Conservation (phyloP, 2,329 filamentous ascomycete species). For the Xylariales sp. region DNA sequence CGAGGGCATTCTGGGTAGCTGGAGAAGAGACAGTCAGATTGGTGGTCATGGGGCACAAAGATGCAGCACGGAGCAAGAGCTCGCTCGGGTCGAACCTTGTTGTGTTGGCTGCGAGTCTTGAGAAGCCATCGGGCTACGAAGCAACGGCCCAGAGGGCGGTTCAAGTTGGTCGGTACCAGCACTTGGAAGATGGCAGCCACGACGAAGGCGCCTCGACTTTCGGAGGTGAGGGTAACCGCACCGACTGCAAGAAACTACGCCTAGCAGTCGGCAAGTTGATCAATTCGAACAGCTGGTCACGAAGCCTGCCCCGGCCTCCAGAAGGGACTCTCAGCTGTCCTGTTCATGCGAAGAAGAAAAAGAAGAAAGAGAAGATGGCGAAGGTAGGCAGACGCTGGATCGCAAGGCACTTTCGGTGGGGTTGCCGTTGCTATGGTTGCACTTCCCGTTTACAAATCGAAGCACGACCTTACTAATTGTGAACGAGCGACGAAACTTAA, state of each 20-base stretch:
- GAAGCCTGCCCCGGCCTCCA: not conserved
- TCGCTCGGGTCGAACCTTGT: conserved; percentile 20
- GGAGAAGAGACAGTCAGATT: conserved; percentile 11
- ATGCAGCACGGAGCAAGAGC: not conserved
- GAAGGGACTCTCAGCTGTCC: not conserved
- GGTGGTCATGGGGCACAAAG: not conserved
- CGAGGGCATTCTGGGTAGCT: conserved; percentile 76
- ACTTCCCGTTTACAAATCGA: conserved; percentile 2
- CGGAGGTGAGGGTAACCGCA: not conserved
- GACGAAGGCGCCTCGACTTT: not conserved
- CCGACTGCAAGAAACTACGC: conserved; percentile 4
- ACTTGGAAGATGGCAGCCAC: not conserved
- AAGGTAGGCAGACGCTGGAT: conserved; percentile 5
- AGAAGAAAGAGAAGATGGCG: not conserved
- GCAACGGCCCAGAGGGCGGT: not conserved
- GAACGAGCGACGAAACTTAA: too few species aligned
- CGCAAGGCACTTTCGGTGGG: conserved; percentile 7
- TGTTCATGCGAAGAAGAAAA: not conserved
- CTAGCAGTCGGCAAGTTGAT: conserved; percentile 3
- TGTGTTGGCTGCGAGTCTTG: conserved; percentile 27
- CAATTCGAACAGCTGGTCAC: not conserved
- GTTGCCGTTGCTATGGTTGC: conserved; percentile 9
- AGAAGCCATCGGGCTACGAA: conserved; percentile 21
- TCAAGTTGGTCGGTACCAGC: conserved; percentile 7
- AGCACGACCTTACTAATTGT: not conserved